Evolutionary conservation across 2,329 filamentous ascomycete species (phyloP), one percentile per base, ranked within the genome.

Genomic region (Claviceps quebecensis): DNA sequence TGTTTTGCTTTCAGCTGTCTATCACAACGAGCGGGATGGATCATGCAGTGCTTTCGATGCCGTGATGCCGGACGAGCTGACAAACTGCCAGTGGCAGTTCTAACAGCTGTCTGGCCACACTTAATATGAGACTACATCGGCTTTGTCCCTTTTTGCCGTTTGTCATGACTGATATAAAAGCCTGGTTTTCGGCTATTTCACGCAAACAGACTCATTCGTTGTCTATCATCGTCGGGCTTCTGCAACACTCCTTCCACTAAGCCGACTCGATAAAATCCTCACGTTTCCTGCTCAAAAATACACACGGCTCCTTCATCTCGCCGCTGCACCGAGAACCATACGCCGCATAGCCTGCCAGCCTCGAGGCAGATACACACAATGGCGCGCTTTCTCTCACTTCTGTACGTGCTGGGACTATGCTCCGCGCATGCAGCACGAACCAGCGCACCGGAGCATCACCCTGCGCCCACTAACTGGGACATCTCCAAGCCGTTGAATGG

Each of bases 401-500:
- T 17, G 19, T 55, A 36, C 39, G 36, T 57, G 16, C 45, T 58
- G 16, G 56, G 50, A 17, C 23, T 51, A 17, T 23, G 52, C 26
- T 40, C 53, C 29, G 52, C 49, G 14, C 40, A 51, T 14, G 49
- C 37, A 17, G 34, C 44, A 13, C 45, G 29, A 11, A 29, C 44
- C 5, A 19, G 23, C 19, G 3, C 29, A 6, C 19, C 26, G 19
- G 34, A 29, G 13, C 17, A 52, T 22, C 8, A 34, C 8, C 13
- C 43, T 14, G n/a, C 46, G 34, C 22, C 13, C 13, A 17, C 52
- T 9, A 56, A 56, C 41, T 65, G 62, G 62, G 66, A 69, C 38
- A 52, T 70, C 14, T 61, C 62, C 6, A 60, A 60, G 53, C 61
- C 66, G 14, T 58, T 71, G 49, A 67, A 69, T 26, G 68, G 67